A percentile compares a stretch with the other conserved stretches of the same genome.
Conservation (phyloP, 352 stramenopile genomes). For the Pythium folliculosum region DNA sequence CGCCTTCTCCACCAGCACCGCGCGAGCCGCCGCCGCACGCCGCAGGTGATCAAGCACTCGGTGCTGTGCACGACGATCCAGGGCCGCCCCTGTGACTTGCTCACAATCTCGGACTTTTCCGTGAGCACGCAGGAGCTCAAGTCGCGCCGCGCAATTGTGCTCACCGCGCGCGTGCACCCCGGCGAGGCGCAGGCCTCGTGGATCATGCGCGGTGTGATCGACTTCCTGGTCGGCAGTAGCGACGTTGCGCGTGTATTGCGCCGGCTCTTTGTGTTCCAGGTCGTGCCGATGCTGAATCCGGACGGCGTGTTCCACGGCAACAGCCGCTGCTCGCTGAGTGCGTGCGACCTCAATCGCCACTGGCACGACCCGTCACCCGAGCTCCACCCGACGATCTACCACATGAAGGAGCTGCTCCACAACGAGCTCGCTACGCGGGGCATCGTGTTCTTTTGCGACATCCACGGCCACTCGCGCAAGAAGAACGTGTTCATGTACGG, state of each 20-base stretch:
- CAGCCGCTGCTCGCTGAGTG: slow-evolving; percentile 85
- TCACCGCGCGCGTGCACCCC: slow-evolving; percentile 89
- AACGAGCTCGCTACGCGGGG: slow-evolving; percentile 51
- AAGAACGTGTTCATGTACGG: slow-evolving; percentile 96
- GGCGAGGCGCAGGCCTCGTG: slow-evolving; percentile 91
- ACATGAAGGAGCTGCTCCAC: slow-evolving; percentile 82
- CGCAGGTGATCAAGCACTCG: slow-evolving; percentile 42
- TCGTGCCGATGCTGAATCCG: slow-evolving; percentile 94
- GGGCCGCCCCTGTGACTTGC: slow-evolving; percentile 61
- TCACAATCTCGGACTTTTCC: slow-evolving; percentile 75
- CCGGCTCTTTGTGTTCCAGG: slow-evolving; percentile 89
- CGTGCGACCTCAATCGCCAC: slow-evolving; percentile 87
- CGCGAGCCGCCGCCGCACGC: neutral
- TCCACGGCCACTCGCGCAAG: slow-evolving; percentile 92
- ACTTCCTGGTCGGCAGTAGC: slow-evolving; percentile 83
- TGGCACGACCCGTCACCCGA: slow-evolving; percentile 74
- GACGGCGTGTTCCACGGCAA: slow-evolving; percentile 94
- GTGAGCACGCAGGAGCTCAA: slow-evolving; percentile 35
- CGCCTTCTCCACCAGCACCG: slow-evolving; percentile 29
- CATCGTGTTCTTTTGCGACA: slow-evolving; percentile 87
- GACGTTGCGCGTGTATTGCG: slow-evolving; percentile 69
- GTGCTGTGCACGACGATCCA: slow-evolving; percentile 64
- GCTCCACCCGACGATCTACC: slow-evolving; percentile 89
- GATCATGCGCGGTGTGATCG: slow-evolving; percentile 93
- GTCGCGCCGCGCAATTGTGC: slow-evolving; percentile 53